Percentiles rank a stretch among this genome's conserved stretches.
Conservation (phyloP, 75 land plant genomes). For the Azolla pinnata region DNA sequence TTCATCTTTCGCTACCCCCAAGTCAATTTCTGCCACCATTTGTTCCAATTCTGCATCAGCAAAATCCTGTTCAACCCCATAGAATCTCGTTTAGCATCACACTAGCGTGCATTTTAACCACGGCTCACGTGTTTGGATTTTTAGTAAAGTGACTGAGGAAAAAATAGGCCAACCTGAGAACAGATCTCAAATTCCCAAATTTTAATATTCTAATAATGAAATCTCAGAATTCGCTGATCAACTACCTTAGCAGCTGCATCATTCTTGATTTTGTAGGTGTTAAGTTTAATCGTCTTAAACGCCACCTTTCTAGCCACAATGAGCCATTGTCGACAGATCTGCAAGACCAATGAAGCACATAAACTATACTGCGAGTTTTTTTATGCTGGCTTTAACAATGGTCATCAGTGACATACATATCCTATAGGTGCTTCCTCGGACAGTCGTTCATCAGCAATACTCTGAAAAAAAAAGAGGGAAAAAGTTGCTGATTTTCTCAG, state of each 20-base stretch:
- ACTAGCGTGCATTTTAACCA: too few species aligned
- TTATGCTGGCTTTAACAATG: too few species aligned
- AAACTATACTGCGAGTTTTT: too few species aligned
- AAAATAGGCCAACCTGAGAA: too few species aligned
- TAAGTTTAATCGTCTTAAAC: background rate
- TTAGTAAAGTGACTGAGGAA: too few species aligned
- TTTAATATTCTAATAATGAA: too few species aligned
- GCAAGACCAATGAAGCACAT: background rate
- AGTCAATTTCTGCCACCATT: slow-evolving; percentile 5
- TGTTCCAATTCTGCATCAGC: slow-evolving; percentile 1
- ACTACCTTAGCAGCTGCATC: background rate
- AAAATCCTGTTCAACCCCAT: slow-evolving; percentile 2
- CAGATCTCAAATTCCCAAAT: too few species aligned
- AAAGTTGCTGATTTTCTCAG: too few species aligned
- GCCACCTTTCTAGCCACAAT: background rate
- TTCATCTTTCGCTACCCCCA: slow-evolving; percentile 4
- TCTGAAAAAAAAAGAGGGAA: too few species aligned
- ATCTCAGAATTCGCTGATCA: too few species aligned
- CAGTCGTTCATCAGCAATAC: background rate
- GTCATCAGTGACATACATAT: slow-evolving; percentile 8
- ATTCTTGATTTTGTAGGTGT: background rate
- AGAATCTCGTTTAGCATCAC: too few species aligned
- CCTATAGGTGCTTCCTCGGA: slow-evolving; percentile 3
- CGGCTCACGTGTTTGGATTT: too few species aligned
- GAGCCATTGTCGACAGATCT: background rate